These are phyloP conservation scores for Tylopilus sp. DNA, from an alignment of 768 basidiomycete genomes.

Conservation along the genomic window DNA sequence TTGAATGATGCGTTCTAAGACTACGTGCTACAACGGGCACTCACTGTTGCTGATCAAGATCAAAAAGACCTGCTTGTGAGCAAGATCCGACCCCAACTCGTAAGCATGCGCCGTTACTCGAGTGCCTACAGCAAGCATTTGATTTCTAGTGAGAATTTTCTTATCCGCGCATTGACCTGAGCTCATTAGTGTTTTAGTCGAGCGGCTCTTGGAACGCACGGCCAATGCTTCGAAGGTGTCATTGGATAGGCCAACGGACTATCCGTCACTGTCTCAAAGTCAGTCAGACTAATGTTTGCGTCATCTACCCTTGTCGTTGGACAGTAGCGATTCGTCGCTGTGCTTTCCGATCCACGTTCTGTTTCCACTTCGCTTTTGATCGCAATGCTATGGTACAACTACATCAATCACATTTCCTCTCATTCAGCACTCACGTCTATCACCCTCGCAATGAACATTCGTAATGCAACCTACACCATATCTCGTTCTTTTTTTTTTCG, in stretches of 20 bases:
- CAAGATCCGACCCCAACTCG: conserved; percentile 64
- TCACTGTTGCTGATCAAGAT: conserved; percentile 63
- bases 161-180: neutral
- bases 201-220: conserved; percentile 61
- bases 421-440: conserved; percentile 32
- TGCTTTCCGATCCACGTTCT: neutral
- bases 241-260: conserved; percentile 29
- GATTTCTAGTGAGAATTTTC: conserved; percentile 57
- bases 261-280: conserved; percentile 27
- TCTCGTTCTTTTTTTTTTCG: conserved; percentile 16
- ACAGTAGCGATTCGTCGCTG: conserved; percentile 6
- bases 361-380: conserved; percentile 17
- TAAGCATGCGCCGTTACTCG: conserved; percentile 67
- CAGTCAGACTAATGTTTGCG: conserved; percentile 18
- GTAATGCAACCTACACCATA: conserved; percentile 33
- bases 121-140: conserved; percentile 79
- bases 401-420: conserved; percentile 28
- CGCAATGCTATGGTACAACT: conserved; percentile 37
- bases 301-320: conserved; percentile 4
- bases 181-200: conserved; percentile 44
- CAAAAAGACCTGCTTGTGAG: conserved; percentile 66
- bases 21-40: conserved; percentile 81
- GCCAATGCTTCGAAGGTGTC: conserved; percentile 26
- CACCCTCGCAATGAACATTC: conserved; percentile 35
- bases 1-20: conserved; percentile 41